A percentile compares a stretch with the other conserved stretches of the same genome.
These are phyloP conservation scores for Aspergillus brasiliensis DNA, from an alignment of 2,329 filamentous ascomycete genomes.

Conservation along the genomic window DNA sequence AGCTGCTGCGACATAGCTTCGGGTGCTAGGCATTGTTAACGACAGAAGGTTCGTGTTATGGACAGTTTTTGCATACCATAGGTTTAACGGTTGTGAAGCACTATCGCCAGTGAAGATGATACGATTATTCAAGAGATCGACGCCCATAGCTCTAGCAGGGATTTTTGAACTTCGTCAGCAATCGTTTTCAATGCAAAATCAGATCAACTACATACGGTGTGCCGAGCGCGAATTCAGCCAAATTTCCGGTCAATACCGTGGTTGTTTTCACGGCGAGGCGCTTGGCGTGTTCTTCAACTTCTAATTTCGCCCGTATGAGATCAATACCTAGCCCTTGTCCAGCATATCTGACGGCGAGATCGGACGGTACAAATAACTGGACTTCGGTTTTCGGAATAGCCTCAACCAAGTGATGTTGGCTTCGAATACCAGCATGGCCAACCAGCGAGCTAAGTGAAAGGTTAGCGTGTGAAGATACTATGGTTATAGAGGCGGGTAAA, in stretches of 20 bases:
- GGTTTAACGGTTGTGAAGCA: slow-evolving; percentile 6
- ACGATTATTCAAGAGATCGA: slow-evolving; percentile 15
- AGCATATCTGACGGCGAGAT: slow-evolving; percentile 16
- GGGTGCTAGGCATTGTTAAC: too few species aligned
- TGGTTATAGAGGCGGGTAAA: not conserved
- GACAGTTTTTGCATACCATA: too few species aligned
- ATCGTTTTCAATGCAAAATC: too few species aligned
- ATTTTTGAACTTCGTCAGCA: too few species aligned
- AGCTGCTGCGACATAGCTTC: too few species aligned
- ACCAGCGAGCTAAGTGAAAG: slow-evolving; percentile 18
- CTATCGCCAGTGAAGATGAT: slow-evolving; percentile 16
- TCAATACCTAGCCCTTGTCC: slow-evolving; percentile 15
- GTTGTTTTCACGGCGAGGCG: slow-evolving; percentile 19
- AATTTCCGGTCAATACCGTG: slow-evolving; percentile 14
- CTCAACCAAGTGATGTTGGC: slow-evolving; percentile 18
- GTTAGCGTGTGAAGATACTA: too few species aligned
- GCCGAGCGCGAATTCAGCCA: slow-evolving; percentile 22
- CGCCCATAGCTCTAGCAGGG: slow-evolving; percentile 9
- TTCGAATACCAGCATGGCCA: slow-evolving; percentile 15
- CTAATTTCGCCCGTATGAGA: slow-evolving; percentile 9
- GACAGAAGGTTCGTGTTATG: too few species aligned
- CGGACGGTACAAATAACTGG: slow-evolving; percentile 21
- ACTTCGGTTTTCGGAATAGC: slow-evolving; percentile 23
- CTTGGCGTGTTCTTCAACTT: slow-evolving; percentile 16
- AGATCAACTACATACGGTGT: too few species aligned